These are phyloP conservation scores for Excoecaria agallocha DNA, from an alignment of 345 rosid species.

Conservation along the genomic window DNA sequence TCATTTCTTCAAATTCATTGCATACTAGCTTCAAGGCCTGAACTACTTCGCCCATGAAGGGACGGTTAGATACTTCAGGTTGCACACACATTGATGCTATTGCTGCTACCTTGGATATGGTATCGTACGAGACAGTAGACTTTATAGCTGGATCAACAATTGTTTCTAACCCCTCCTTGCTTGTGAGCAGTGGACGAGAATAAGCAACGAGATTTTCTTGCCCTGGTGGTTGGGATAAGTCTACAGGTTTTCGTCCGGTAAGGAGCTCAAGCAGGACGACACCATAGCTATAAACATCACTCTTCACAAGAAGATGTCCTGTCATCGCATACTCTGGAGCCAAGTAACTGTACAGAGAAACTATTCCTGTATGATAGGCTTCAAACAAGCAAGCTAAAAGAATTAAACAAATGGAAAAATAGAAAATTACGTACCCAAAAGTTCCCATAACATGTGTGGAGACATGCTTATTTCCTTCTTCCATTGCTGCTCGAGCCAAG, in stretches of 20 bases:
- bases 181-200: constrained; percentile 63
- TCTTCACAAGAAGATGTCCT: constrained; percentile 69
- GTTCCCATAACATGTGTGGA: constrained; percentile 83
- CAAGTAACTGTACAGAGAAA: constrained; percentile 45
- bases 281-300: constrained; percentile 75
- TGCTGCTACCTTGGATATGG: constrained; percentile 58
- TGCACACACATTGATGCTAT: constrained; percentile 74
- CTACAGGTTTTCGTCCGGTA: constrained; percentile 66
- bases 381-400: neutral
- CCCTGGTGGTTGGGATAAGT: constrained; percentile 62
- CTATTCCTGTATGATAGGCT: constrained; percentile 1
- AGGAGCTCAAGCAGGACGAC: constrained; percentile 77
- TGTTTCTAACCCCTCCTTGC: constrained; percentile 46
- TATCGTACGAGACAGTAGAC: constrained; percentile 40
- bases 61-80: constrained; percentile 62
- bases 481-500: constrained; percentile 65
- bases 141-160: constrained; percentile 44
- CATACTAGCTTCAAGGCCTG: constrained; percentile 68
- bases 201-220: constrained; percentile 67
- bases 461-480: constrained; percentile 57
- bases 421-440: constrained; percentile 51
- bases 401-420: neutral
- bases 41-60: constrained; percentile 72
- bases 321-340: constrained; percentile 86
- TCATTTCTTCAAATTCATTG: constrained; percentile 46